A percentile compares a stretch with the other conserved stretches of the same genome.
Conservation (phyloP, 371 early-diverging fungal species). For the Encephalitozoon intestinalis region DNA sequence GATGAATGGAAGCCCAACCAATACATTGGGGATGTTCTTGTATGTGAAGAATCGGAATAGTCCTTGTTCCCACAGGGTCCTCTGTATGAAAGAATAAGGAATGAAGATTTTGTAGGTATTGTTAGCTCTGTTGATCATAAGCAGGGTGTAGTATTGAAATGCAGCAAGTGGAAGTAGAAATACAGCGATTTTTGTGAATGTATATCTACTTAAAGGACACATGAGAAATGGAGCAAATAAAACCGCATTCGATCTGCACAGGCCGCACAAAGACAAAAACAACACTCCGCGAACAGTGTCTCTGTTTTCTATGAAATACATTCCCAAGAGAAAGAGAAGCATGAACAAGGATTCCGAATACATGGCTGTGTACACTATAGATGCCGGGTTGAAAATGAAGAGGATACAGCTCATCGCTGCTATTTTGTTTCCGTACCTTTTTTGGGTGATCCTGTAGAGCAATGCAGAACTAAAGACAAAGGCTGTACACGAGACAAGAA, state of each 20-base stretch:
- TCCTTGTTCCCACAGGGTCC: constrained; percentile 60
- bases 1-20: constrained; percentile 56
- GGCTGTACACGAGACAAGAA: constrained; percentile 45
- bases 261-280: constrained; percentile 37
- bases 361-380: constrained; percentile 52
- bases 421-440: constrained; percentile 2
- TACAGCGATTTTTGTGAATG: not conserved
- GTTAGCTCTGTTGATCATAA: constrained; percentile 16
- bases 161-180: constrained; percentile 31
- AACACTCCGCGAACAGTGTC: not conserved
- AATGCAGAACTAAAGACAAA: constrained; percentile 42
- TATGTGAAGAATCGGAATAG: constrained; percentile 53
- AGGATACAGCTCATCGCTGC: constrained; percentile 32
- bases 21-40: constrained; percentile 57
- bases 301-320: constrained; percentile 12
- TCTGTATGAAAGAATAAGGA: constrained; percentile 58
- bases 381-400: constrained; percentile 55
- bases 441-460: constrained; percentile 41
- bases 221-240: constrained; percentile 45
- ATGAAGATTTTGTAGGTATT: constrained; percentile 28
- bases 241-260: constrained; percentile 58
- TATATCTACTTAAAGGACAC: not conserved
- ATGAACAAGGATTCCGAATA: constrained; percentile 60
- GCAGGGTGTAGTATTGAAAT: constrained; percentile 48
- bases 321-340: constrained; percentile 40